Evolutionary conservation across 306 rosid genomes (phyloP), one percentile per base, ranked within the genome.

Genomic region (Echinosophora koreensis): DNA sequence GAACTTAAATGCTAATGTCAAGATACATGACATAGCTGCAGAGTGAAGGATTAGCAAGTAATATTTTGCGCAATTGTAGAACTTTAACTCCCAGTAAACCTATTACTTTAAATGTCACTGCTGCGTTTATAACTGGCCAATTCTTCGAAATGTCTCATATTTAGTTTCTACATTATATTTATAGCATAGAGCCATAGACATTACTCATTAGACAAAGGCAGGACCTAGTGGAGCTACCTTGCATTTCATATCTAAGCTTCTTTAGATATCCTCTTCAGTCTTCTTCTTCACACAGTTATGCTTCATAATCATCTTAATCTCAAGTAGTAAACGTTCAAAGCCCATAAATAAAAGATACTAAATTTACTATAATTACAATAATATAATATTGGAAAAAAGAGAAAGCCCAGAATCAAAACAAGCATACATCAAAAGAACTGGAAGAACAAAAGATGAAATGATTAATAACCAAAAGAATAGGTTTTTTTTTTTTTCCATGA

Each of bases 81-180:
- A 65, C 54, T 69, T 57, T 41, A 77, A 69, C 79, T 74, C 52
- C 61, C 27, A 68, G 42, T 13, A 84, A 66, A 70, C 37, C n/a
- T 49, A 22, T 59, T 64, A 37, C 35, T 37, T n/a, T 12, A 49
- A 16, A 61, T 54, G 35, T 2, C 55, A 27, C 71, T 71, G 22
- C 57, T 64, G 44, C 35, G 76, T 52, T 39, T 66, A 52, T 35
- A 68, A 49, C 67, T 42, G 71, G 57, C 3, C 12, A 47, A 70
- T 57, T 71, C 17, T 42, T 52, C 62, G 46, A 34, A 44, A 13
- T 44, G 42, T 38, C 47, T 27, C 13, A 56, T 41, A 35, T 72
- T 64, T 38, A 18, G 54, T 61, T 47, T 66, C 61, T 6, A 37
- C 27, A 32, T 56, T 73, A 39, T 17, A 4, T 4, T 35, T 35